Evolutionary conservation across 768 basidiomycete species (phyloP).

Genomic region (Kwoniella heveanensis): DNA sequence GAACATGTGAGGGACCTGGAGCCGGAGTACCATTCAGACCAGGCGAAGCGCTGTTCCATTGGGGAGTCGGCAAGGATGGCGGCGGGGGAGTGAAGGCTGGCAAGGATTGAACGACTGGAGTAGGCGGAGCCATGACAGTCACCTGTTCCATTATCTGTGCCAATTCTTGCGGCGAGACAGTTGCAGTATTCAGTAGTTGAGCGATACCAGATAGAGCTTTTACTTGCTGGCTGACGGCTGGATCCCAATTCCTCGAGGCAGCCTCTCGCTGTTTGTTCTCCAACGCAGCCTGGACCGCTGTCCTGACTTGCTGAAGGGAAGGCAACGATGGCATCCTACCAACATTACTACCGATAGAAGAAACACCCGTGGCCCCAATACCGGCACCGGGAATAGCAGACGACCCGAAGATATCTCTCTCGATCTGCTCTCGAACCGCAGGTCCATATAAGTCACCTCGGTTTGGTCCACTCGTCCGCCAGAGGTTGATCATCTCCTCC

Average conservation of each 20-base stretch:
- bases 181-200: constrained; percentile 63
- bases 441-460: constrained; percentile 83
- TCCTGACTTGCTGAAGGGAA: constrained; percentile 75
- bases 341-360: background rate
- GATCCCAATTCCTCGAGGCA: constrained; percentile 74
- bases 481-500: constrained; percentile 96
- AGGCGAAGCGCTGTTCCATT: background rate
- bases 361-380: background rate
- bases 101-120: background rate
- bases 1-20: background rate
- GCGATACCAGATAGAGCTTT: constrained; percentile 65
- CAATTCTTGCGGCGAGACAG: constrained; percentile 55
- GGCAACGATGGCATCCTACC: constrained; percentile 55
- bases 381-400: background rate
- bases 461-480: constrained; percentile 81
- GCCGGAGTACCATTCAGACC: background rate
- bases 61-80: constrained; percentile 8
- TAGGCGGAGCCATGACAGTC: constrained; percentile 24
- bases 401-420: constrained; percentile 60
- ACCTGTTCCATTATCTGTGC: constrained; percentile 56
- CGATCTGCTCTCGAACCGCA: constrained; percentile 77
- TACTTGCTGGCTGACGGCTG: constrained; percentile 69
- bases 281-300: constrained; percentile 78
- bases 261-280: constrained; percentile 75
- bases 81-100: background rate